phyloP scores from a whole-genome alignment of 257 asterid species.

The Solanum pimpinellifolium region DNA sequence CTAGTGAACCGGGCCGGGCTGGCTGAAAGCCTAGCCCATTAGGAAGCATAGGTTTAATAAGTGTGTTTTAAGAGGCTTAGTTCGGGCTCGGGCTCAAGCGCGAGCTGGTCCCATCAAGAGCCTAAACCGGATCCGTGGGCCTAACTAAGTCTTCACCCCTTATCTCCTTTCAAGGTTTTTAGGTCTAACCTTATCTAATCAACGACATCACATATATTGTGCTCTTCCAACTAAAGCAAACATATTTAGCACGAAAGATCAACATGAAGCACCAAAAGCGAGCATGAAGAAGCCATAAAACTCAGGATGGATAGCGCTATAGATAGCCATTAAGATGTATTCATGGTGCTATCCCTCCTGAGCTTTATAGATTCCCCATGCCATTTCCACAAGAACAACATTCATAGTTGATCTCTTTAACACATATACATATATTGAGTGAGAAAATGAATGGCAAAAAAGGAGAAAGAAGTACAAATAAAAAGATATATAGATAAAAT shows the following conservation, averaged over 20 bases:
- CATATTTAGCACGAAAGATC: not conserved
- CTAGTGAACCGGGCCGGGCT: not conserved
- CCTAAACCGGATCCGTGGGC: not conserved
- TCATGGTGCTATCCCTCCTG: conserved; percentile 77
- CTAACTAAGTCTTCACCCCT: not conserved
- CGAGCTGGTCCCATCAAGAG: not conserved
- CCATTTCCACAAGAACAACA: not conserved
- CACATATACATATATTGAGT: not conserved
- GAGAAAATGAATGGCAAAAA: not conserved
- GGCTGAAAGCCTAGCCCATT: not conserved
- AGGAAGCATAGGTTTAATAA: not conserved
- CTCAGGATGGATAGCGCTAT: conserved; percentile 81
- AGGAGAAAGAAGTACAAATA: not conserved
- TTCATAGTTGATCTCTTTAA: not conserved
- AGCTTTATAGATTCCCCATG: conserved; percentile 46
- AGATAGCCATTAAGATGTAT: not conserved
- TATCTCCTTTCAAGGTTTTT: not conserved
- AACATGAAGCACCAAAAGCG: not conserved
- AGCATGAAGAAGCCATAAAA: conserved; percentile 34
- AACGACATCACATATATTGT: not conserved
- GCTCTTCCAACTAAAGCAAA: not conserved
- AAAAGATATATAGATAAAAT: not conserved
- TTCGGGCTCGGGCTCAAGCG: not conserved
- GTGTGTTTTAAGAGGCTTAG: no score
- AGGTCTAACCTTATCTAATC: not conserved